These are phyloP conservation scores for Emiliania huxleyi DNA, from an alignment of 78 protist genomes.

Conservation along the genomic window DNA sequence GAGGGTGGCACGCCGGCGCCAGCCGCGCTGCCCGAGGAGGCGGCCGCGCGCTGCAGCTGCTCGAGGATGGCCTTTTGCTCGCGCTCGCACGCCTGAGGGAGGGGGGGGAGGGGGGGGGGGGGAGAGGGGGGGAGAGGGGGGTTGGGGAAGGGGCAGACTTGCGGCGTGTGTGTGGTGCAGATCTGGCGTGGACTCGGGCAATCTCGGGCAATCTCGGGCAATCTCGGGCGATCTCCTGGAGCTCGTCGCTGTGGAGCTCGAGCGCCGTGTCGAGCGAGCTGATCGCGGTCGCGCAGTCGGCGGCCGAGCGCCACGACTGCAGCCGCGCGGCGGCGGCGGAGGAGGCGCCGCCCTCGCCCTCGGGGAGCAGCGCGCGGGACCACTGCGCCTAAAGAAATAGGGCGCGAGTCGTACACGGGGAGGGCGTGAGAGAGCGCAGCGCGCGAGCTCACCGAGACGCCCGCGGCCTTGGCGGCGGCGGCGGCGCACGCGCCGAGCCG, in stretches of 20 bases:
- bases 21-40: not conserved
- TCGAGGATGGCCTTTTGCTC: not conserved
- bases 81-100: not conserved
- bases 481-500: not conserved
- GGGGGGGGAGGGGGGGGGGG: too few relatives aligned
- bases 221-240: too few relatives aligned
- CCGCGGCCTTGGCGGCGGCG: not conserved
- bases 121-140: too few relatives aligned
- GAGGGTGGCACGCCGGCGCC: not conserved
- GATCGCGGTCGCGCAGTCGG: not conserved
- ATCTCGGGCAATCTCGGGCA: too few relatives aligned
- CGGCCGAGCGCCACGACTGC: not conserved
- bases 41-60: not conserved
- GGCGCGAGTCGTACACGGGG: too few relatives aligned
- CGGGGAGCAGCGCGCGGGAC: not conserved
- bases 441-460: not conserved
- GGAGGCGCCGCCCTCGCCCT: not conserved
- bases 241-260: not conserved
- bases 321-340: not conserved
- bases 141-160: too few relatives aligned
- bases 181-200: too few relatives aligned
- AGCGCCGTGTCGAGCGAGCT: not conserved
- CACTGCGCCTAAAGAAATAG: too few relatives aligned
- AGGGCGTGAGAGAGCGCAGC: too few relatives aligned
- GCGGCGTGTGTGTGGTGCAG: too few relatives aligned